phyloP scores from a whole-genome alignment of 306 rosid genomes.

The Alnus rubra region DNA sequence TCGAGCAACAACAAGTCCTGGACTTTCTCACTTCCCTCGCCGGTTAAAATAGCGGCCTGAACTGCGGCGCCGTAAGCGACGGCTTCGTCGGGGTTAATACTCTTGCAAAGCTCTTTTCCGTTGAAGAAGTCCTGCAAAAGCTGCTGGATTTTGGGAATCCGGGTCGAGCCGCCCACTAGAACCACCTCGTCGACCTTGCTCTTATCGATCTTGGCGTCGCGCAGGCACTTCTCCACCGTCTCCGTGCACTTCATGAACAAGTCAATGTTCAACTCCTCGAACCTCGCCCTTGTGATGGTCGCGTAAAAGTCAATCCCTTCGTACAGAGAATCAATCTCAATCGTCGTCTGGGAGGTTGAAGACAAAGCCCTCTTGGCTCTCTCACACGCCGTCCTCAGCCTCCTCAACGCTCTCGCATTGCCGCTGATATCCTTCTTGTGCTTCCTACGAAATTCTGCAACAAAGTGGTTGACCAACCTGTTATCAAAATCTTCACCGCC shows the following conservation, averaged over 20 bases:
- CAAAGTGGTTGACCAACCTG: conserved; percentile 80
- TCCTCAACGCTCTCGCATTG: conserved; percentile 66
- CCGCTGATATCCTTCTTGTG: conserved; percentile 76
- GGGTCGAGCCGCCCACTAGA: conserved; percentile 78
- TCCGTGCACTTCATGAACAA: conserved; percentile 83
- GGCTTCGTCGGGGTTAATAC: conserved; percentile 85
- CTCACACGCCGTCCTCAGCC: conserved; percentile 78
- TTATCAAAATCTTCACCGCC: conserved; percentile 92
- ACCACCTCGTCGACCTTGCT: conserved; percentile 69
- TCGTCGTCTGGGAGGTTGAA: conserved; percentile 63
- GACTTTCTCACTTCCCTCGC: conserved; percentile 74
- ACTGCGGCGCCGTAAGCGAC: conserved; percentile 91
- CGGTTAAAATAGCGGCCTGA: conserved; percentile 75
- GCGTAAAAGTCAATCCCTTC: conserved; percentile 83
- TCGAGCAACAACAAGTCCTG: conserved; percentile 73
- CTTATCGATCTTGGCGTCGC: conserved; percentile 72
- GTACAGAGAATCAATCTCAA: conserved; percentile 74
- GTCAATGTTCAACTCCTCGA: conserved; percentile 78
- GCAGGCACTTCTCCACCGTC: conserved; percentile 77
- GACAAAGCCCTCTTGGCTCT: conserved; percentile 77
- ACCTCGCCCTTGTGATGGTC: conserved; percentile 73
- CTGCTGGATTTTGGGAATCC: conserved; percentile 77
- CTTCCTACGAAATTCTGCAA: conserved; percentile 57
- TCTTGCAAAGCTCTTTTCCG: conserved; percentile 83
- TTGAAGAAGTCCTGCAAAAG: conserved; percentile 75